Evolutionary conservation across 768 basidiomycete genomes (phyloP).

Genomic region (Hygrophoropsis aurantiaca): DNA sequence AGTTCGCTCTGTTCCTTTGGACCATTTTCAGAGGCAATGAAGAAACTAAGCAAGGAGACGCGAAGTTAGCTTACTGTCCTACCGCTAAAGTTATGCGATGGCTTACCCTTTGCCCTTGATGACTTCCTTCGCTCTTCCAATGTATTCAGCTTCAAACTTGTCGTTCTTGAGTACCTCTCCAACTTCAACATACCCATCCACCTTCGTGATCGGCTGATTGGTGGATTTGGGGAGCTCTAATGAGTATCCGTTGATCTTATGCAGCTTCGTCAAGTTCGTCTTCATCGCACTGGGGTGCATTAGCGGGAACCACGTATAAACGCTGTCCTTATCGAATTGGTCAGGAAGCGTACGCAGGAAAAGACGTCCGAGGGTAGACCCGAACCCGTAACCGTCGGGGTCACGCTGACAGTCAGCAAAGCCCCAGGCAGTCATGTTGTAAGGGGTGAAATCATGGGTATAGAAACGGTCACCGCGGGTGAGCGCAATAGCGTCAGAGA

Average conservation of each 20-base stretch:
- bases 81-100: neutral
- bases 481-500: slow-evolving; percentile 83
- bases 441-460: slow-evolving; percentile 79
- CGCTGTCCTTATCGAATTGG: slow-evolving; percentile 65
- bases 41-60: too few relatives aligned
- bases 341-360: slow-evolving; percentile 73
- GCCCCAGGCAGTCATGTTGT: slow-evolving; percentile 82
- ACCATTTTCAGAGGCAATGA: slow-evolving; percentile 48
- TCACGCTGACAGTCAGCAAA: slow-evolving; percentile 82
- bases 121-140: slow-evolving; percentile 49
- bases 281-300: slow-evolving; percentile 77
- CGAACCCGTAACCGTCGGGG: slow-evolving; percentile 68
- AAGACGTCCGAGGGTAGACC: slow-evolving; percentile 66
- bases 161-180: slow-evolving; percentile 50
- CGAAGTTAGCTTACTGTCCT: too few relatives aligned
- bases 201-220: slow-evolving; percentile 19
- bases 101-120: slow-evolving; percentile 60
- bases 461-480: slow-evolving; percentile 84
- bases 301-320: slow-evolving; percentile 87
- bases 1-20: slow-evolving; percentile 45
- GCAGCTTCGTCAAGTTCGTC: slow-evolving; percentile 53
- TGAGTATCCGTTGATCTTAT: slow-evolving; percentile 54
- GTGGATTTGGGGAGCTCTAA: slow-evolving; percentile 45
- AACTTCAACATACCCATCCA: slow-evolving; percentile 52
- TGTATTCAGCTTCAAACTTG: slow-evolving; percentile 50